These are phyloP conservation scores for Salisapilia sapeloensis DNA, from an alignment of 352 stramenopile species.

Conservation along the genomic window DNA sequence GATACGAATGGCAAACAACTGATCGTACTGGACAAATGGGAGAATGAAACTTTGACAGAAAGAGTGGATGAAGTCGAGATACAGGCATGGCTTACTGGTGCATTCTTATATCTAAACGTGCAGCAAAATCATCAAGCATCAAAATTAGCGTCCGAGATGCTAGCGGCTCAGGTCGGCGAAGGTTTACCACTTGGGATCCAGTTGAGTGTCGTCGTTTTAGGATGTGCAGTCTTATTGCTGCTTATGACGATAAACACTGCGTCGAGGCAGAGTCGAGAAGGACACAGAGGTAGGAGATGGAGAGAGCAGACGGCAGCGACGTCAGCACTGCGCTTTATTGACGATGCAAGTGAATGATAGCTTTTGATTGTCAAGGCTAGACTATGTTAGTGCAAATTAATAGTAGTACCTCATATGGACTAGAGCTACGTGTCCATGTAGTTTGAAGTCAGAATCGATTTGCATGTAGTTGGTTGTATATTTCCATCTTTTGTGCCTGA, in stretches of 20 bases:
- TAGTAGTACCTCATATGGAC: too few species aligned
- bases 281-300: too few species aligned
- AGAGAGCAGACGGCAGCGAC: too few species aligned
- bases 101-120: slow-evolving; percentile 49
- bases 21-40: slow-evolving; percentile 1
- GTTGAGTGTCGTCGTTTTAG: slow-evolving; percentile 40
- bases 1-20: slow-evolving; percentile 14
- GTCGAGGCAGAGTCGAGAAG: slow-evolving; percentile 1
- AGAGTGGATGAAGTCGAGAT: too few species aligned
- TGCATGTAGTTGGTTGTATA: too few species aligned
- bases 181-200: slow-evolving; percentile 49
- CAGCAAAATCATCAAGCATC: slow-evolving; percentile 35
- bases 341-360: slow-evolving; percentile 1
- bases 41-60: slow-evolving; percentile 10
- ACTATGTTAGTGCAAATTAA: too few species aligned
- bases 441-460: too few species aligned
- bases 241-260: slow-evolving; percentile 19
- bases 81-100: slow-evolving; percentile 47
- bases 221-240: slow-evolving; percentile 25
- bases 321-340: not conserved
- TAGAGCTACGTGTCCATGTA: too few species aligned
- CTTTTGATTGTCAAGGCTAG: too few species aligned
- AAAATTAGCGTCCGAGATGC: slow-evolving; percentile 34
- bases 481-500: too few species aligned
- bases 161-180: slow-evolving; percentile 45